Evolutionary conservation across 805 yeast genomes (phyloP), one percentile per base, ranked within the genome.

Genomic region (Danielozyma ontarioensis): DNA sequence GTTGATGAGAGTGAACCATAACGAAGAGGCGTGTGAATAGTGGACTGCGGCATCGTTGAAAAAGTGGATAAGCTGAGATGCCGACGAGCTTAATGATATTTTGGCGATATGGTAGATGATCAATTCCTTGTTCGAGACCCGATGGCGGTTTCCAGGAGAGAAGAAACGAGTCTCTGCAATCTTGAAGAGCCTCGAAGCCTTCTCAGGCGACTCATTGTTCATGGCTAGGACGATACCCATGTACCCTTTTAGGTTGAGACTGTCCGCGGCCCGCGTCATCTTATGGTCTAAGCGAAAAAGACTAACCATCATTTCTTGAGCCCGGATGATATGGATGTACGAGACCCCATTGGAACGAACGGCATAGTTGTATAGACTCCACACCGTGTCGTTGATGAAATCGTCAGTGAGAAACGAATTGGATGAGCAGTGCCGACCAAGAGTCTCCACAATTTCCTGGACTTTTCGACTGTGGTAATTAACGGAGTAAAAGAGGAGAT

Each of bases 221-320:
- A 64, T 44, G 1, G 65, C 55, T 14, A 64, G 32, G 1, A 55
- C 59, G 1, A 66, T 49, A 2, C 70, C 72, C 58, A 66, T 53
- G 35, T 57, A 51, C 2, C 64, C 68, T 25, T 48, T 40, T 12
- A 63, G 50, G 17, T 39, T 42, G 6, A 66, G 42, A 10, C 8
- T 6, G 22, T 19, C 22, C 22, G 6, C 10, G 10, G 8, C 10
- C 10, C 22, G 22, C 6, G 10, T 6, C 22, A 10, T 19, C 22
- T 19, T 19, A n/a, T n/a, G n/a, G n/a, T n/a, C n/a, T n/a, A n/a
- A n/a, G n/a, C 43, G 19, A 11, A 56, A 32, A 15, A 35, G 32
- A 21, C 43, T 44, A 5, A 57, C 57, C 28, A 62, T 34, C 4
- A 34, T 25, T 33, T 61, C 67, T 29, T 62, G 69, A 0, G 59